Conservation (phyloP, 352 stramenopile genomes). For the Phytophthora melonis region DNA sequence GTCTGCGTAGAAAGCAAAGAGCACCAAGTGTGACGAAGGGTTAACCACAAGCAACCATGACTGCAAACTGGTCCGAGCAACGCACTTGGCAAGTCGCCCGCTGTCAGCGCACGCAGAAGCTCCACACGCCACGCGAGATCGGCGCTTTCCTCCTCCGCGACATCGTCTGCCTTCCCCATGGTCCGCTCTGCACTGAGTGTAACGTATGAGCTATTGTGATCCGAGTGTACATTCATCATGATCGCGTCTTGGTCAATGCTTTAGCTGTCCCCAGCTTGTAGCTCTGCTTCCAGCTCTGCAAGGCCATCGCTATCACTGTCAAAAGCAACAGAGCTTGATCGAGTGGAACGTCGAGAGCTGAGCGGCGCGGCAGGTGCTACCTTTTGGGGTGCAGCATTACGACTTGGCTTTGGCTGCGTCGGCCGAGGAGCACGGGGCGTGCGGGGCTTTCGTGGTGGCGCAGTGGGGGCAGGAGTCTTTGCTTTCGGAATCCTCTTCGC, state of each 20-base stretch:
- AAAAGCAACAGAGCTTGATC: conserved; percentile 39
- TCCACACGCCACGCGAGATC: conserved; percentile 39
- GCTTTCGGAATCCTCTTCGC: background rate
- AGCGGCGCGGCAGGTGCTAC: background rate
- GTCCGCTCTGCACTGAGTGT: background rate
- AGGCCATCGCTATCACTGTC: conserved; percentile 66
- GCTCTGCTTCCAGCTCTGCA: conserved; percentile 47
- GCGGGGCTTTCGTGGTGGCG: conserved; percentile 3
- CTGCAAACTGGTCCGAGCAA: background rate
- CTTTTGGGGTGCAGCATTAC: background rate
- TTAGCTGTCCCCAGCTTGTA: conserved; percentile 30
- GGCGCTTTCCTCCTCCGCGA: conserved; percentile 23
- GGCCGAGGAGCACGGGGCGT: background rate
- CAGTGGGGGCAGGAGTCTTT: background rate
- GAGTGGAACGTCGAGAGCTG: conserved; percentile 34
- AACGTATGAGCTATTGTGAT: conserved; percentile 18
- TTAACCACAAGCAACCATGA: background rate
- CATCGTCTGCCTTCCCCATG: conserved; percentile 27
- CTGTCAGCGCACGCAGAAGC: conserved; percentile 45
- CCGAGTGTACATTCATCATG: background rate
- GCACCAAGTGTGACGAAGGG: background rate
- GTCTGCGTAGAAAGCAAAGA: conserved; percentile 28
- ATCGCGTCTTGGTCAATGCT: background rate
- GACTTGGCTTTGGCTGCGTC: background rate
- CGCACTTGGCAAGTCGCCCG: conserved; percentile 41